Conservation (phyloP, 805 yeast genomes). For the Candida boleticola region DNA sequence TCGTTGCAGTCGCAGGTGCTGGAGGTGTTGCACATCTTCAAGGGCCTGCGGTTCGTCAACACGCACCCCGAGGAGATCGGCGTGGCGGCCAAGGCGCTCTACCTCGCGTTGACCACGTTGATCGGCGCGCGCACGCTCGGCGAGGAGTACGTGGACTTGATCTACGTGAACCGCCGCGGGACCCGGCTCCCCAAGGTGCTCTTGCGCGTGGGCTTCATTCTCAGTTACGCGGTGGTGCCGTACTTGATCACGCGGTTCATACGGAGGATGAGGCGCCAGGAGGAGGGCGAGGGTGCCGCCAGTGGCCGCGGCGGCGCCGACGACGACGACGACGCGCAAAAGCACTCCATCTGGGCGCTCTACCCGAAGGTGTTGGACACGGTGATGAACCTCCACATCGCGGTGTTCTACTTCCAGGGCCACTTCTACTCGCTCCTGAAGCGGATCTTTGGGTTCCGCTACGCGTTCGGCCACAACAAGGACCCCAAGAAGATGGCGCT, state of each 20-base stretch:
- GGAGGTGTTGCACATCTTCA: conserved; percentile 52
- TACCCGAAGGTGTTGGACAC: conserved; percentile 49
- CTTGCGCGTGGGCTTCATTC: conserved; percentile 56
- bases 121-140: conserved; percentile 82
- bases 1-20: conserved; percentile 53
- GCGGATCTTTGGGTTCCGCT: conserved; percentile 75
- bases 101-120: conserved; percentile 73
- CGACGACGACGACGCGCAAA: conserved; percentile 7
- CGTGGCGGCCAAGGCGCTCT: conserved; percentile 55
- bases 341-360: conserved; percentile 8
- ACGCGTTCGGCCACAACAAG: conserved; percentile 67
- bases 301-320: neutral
- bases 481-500: conserved; percentile 35
- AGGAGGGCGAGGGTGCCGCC: conserved; percentile 7
- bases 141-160: conserved; percentile 86
- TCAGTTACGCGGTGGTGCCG: conserved; percentile 64
- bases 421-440: conserved; percentile 76
- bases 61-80: conserved; percentile 61
- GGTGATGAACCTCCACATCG: conserved; percentile 67
- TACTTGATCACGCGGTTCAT: conserved; percentile 40
- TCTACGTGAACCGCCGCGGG: conserved; percentile 59
- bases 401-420: conserved; percentile 80
- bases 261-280: conserved; percentile 18
- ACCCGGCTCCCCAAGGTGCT: conserved; percentile 42
- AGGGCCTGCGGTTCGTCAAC: conserved; percentile 65